Evolutionary conservation across 1,139 yeast species (phyloP), one percentile per base, ranked within the genome.

Genomic region (Yamadazyma kanchanaburiensis): DNA sequence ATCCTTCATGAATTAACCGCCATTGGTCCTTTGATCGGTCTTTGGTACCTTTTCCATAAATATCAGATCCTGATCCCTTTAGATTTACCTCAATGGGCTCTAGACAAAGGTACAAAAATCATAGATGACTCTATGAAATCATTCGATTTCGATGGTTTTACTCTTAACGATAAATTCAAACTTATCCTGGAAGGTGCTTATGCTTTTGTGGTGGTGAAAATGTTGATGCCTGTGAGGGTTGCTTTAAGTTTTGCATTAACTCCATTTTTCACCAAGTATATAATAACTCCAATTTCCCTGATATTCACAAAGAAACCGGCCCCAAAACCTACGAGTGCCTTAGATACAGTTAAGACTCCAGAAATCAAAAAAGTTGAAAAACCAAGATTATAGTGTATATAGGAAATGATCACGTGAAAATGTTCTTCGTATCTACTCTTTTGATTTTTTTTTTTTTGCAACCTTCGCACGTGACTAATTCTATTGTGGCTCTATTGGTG

Each of bases 1-100:
- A 58, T 88, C 2, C 63, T 89, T n/a, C 97, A 89, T 49, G 96
- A 89, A 51, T 45, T 86, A 25, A 74, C 95, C 0, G 96, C 96
- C 2, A 70, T 89, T 4, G 71, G 79, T 5, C 96, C 96, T 1
- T 67, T 89, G 29, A 60, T 86, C 19, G 78, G 79, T 0, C 50
- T 88, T 2, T 87, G 96, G 95, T 84, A 78, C 48, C 42, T 70
- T 1, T 74, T 86, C 43, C 84, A 85, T 53, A 68, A 77, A 37
- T 65, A 60, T 35, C 60, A 60, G n/a, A 44, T 55, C 30, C 42
- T 53, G 33, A 42, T 63, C 1, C 69, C 72, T 0, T 52, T 80
- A 14, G 83, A 80, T 30, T 48, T 82, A 17, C 91, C 94, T 0
- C 70, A 74, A 7, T 79, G 84, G 74, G 70, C 83, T 5, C 53